These are phyloP conservation scores for Saturnispora galanensis DNA, from an alignment of 805 yeast species.

Conservation along the genomic window DNA sequence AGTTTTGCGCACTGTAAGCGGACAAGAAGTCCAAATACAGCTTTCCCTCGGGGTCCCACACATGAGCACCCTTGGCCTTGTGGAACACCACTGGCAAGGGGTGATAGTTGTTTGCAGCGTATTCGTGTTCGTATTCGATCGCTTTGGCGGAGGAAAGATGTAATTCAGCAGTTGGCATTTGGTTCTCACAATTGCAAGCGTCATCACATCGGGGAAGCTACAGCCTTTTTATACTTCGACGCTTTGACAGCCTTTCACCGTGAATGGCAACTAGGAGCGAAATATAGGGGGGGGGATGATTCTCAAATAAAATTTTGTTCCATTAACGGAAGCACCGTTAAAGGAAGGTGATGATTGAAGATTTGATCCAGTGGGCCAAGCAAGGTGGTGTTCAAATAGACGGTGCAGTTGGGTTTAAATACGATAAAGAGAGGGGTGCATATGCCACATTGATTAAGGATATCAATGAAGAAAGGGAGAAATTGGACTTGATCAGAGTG, in stretches of 20 bases:
- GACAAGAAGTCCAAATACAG: constrained; percentile 87
- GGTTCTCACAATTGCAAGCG: not conserved
- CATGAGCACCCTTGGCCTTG: constrained; percentile 81
- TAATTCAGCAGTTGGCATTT: constrained; percentile 25
- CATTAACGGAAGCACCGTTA: constrained; percentile 4
- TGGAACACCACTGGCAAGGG: constrained; percentile 92
- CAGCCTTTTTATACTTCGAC: not conserved
- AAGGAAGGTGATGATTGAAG: not conserved
- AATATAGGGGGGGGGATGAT: too few relatives aligned
- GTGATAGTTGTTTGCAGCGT: constrained; percentile 95
- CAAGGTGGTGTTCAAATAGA: constrained; percentile 31
- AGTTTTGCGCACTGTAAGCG: constrained; percentile 95
- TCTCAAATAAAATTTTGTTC: too few relatives aligned
- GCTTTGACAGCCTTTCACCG: not conserved
- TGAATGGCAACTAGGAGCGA: too few relatives aligned
- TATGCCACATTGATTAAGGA: constrained; percentile 22
- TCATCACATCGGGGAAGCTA: not conserved
- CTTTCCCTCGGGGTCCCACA: constrained; percentile 97
- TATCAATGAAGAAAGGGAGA: constrained; percentile 5
- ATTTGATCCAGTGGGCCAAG: constrained; percentile 21
- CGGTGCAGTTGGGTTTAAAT: constrained; percentile 25
- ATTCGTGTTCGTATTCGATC: constrained; percentile 56
- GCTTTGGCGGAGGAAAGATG: constrained; percentile 58
- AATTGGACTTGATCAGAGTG: constrained; percentile 25
- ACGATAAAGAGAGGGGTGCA: constrained; percentile 26